phyloP scores from a whole-genome alignment of 2,329 filamentous ascomycete species.

The Aspergillus pseudotamarii region DNA sequence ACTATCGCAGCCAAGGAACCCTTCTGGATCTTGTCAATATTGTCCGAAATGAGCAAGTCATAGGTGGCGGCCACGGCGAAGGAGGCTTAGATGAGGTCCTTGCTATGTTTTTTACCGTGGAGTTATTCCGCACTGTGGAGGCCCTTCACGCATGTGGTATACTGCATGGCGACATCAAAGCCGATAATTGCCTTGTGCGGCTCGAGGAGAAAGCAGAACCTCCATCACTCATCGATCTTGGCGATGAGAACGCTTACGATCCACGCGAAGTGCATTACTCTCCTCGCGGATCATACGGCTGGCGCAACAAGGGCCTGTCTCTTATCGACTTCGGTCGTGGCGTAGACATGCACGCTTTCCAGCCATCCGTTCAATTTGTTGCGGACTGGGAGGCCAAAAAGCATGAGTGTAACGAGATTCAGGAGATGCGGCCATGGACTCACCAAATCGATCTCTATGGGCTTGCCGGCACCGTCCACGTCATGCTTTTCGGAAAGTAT shows the following conservation, averaged over 20 bases:
- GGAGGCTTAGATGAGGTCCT: slow-evolving; percentile 86
- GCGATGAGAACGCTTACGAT: slow-evolving; percentile 25
- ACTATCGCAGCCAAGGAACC: slow-evolving; percentile 86
- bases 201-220: slow-evolving; percentile 59
- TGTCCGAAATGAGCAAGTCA: slow-evolving; percentile 66
- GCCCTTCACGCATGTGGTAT: slow-evolving; percentile 77
- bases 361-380: slow-evolving; percentile 77
- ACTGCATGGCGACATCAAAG: slow-evolving; percentile 91
- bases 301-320: slow-evolving; percentile 76
- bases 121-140: slow-evolving; percentile 88
- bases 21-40: slow-evolving; percentile 93
- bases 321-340: slow-evolving; percentile 94
- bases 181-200: slow-evolving; percentile 91
- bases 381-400: slow-evolving; percentile 91
- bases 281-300: slow-evolving; percentile 74
- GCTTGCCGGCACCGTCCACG: slow-evolving; percentile 83
- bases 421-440: slow-evolving; percentile 91
- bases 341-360: slow-evolving; percentile 90
- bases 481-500: slow-evolving; percentile 90
- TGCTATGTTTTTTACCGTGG: slow-evolving; percentile 93
- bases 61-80: slow-evolving; percentile 50
- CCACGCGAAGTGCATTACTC: slow-evolving; percentile 61
- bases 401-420: slow-evolving; percentile 93
- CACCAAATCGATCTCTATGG: slow-evolving; percentile 98
- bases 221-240: slow-evolving; percentile 34